Base-by-base conservation (phyloP, 345 rosid species). In the Camelina neglecta region DNA sequence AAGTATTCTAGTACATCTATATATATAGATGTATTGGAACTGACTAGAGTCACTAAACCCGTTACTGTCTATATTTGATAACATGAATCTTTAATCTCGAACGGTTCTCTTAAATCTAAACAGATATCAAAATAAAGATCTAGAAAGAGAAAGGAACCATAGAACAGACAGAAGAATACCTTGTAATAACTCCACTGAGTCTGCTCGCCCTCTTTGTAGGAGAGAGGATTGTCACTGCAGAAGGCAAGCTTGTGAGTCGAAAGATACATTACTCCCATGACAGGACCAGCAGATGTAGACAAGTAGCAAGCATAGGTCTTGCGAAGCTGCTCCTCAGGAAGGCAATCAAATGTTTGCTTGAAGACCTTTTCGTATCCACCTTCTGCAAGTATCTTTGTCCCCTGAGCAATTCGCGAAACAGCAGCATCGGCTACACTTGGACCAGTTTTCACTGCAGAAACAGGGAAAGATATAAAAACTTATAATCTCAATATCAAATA, bases 241-340 rank as follows among this genome's bases (percentile, higher is more conserved):
- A 90, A 95, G 0, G 89, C 97, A 73, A 95, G 85, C 79, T 92
- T 93, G 33, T 81, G 89, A 0, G 96, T 81, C 1, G 99, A 95
- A 65, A 89, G 79, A 83, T 92, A 92, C 48, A 95, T 56, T 45
- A 90, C 83, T 33, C 99, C 99, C 93, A 89, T 87, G 8, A 95
- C 96, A 41, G 99, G 99, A 85, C 99, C 98, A 54, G 98, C 91
- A 49, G 98, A 95, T 33, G 98, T 95, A 35, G 99, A 95, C 65
- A 90, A 81, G 86, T 92, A 95, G 65, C 98, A 95, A 3, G 99
- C 98, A 70, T 51, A 92, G 54, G 87, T 82, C 85, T 89, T 89
- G 73, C 73, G 83, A 72, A 95, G 96, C 60, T 84, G 80, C 67
- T 95, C 99, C 75, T 89, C 96, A 1, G 93, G 93, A 75, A 74